Percentiles rank a stretch among this genome's conserved stretches.
Evolutionary conservation across 805 yeast genomes (phyloP).

Genomic region (Zygosaccharomyces bisporus): DNA sequence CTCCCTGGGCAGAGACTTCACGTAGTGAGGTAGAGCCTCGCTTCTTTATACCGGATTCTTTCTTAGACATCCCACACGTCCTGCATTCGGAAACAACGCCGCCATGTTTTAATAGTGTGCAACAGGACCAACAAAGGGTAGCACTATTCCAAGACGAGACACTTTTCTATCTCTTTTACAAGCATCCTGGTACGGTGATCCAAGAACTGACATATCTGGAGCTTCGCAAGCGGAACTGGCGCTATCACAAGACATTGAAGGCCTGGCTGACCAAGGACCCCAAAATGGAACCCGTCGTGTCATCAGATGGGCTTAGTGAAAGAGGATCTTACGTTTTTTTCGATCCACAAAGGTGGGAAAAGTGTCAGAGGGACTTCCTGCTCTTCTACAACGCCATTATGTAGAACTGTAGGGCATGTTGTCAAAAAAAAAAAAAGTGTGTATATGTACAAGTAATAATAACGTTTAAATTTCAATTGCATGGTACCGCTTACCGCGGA

Average conservation of each 20-base stretch:
- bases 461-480: slow-evolving; percentile 47
- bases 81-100: slow-evolving; percentile 31
- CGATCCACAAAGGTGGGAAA: slow-evolving; percentile 95
- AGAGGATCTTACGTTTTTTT: slow-evolving; percentile 91
- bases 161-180: slow-evolving; percentile 85
- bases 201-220: slow-evolving; percentile 95
- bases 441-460: slow-evolving; percentile 11
- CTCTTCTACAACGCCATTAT: slow-evolving; percentile 61
- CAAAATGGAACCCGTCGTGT: slow-evolving; percentile 79
- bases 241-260: slow-evolving; percentile 91
- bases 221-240: slow-evolving; percentile 89
- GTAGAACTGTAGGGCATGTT: slow-evolving; percentile 25
- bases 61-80: slow-evolving; percentile 37
- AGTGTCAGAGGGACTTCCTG: slow-evolving; percentile 70
- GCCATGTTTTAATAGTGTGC: slow-evolving; percentile 35
- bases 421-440: not conserved
- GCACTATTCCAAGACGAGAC: slow-evolving; percentile 82
- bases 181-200: slow-evolving; percentile 85
- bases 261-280: slow-evolving; percentile 97
- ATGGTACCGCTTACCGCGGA: slow-evolving; percentile 96
- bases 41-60: slow-evolving; percentile 60
- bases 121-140: slow-evolving; percentile 44
- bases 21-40: slow-evolving; percentile 87
- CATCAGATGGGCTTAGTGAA: slow-evolving; percentile 70
- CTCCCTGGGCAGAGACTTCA: slow-evolving; percentile 95